Percentiles rank a stretch among this genome's conserved stretches.
These are phyloP conservation scores for Stipa capillata DNA, from an alignment of 176 grass and related monocot genomes.

Conservation along the genomic window DNA sequence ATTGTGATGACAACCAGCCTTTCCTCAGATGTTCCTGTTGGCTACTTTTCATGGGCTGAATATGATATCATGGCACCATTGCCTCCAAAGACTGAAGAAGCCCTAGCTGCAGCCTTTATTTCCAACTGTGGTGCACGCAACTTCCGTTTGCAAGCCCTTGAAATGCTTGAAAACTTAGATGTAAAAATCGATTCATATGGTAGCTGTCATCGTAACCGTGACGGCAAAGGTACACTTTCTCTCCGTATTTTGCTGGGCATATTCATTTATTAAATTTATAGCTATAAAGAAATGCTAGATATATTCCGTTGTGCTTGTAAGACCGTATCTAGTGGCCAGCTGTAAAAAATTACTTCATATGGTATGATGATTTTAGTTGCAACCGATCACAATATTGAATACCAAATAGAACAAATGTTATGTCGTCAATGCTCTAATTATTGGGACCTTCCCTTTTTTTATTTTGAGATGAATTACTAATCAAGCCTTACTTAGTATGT, in stretches of 20 bases:
- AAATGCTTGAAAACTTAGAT: constrained; percentile 74
- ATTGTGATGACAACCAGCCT: constrained; percentile 88
- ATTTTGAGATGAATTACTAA: background rate
- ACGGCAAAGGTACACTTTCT: constrained; percentile 67
- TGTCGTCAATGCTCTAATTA: background rate
- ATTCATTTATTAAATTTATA: background rate
- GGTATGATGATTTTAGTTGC: constrained; percentile 17
- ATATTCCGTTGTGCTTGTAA: background rate
- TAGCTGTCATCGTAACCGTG: constrained; percentile 82
- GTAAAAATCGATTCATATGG: constrained; percentile 99
- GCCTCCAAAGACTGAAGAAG: constrained; percentile 54
- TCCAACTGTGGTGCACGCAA: constrained; percentile 91
- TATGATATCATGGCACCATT: constrained; percentile 83
- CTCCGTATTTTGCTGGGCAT: background rate
- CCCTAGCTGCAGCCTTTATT: constrained; percentile 80
- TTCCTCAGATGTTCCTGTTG: constrained; percentile 82
- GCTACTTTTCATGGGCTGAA: constrained; percentile 91
- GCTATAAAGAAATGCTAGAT: background rate
- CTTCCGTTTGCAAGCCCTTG: constrained; percentile 91
- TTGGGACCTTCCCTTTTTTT: too few species aligned
- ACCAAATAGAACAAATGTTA: background rate
- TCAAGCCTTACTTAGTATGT: background rate
- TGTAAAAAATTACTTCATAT: constrained; percentile 84
- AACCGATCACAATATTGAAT: background rate
- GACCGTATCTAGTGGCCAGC: background rate